Conservation (phyloP, 2,329 filamentous ascomycete species). For the Fusarium penzigii region DNA sequence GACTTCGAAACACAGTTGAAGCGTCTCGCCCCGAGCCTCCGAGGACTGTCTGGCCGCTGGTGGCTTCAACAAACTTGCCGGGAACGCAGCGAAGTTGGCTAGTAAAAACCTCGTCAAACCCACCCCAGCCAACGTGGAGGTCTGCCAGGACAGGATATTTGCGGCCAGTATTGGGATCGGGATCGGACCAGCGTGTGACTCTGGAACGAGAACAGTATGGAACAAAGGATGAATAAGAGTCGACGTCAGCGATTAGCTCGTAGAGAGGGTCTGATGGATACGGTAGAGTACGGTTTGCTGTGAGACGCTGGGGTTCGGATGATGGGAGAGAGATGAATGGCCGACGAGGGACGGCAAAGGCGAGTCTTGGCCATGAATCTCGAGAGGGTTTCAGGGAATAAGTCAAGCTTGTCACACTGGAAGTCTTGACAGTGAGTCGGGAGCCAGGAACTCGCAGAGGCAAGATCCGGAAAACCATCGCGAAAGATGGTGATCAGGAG, state of each 20-base stretch:
- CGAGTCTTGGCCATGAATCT: constrained; percentile 15
- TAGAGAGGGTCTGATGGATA: constrained; percentile 74
- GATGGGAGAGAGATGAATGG: constrained; percentile 39
- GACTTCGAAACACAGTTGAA: constrained; percentile 62
- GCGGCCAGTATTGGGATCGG: constrained; percentile 47
- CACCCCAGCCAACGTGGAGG: constrained; percentile 82
- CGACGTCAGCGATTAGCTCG: constrained; percentile 83
- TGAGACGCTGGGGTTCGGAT: constrained; percentile 60
- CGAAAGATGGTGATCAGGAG: not conserved
- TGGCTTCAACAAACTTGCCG: constrained; percentile 71
- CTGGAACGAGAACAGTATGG: constrained; percentile 81
- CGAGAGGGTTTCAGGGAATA: not conserved
- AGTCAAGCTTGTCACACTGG: constrained; percentile 19
- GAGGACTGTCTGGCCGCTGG: constrained; percentile 59
- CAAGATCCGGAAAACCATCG: constrained; percentile 23
- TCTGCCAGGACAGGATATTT: constrained; percentile 74
- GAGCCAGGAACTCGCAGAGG: constrained; percentile 11
- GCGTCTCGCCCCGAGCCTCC: constrained; percentile 43
- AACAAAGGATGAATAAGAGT: constrained; percentile 83
- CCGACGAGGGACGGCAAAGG: constrained; percentile 35
- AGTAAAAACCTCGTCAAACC: constrained; percentile 80
- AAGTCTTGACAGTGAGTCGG: constrained; percentile 10
- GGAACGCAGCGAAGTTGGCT: constrained; percentile 78
- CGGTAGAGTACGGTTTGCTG: constrained; percentile 73
- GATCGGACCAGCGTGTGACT: constrained; percentile 72